Percentiles rank a stretch among this genome's conserved stretches.
Evolutionary conservation across 805 yeast genomes (phyloP).

Genomic region (Saccharomycopsis javanensis): DNA sequence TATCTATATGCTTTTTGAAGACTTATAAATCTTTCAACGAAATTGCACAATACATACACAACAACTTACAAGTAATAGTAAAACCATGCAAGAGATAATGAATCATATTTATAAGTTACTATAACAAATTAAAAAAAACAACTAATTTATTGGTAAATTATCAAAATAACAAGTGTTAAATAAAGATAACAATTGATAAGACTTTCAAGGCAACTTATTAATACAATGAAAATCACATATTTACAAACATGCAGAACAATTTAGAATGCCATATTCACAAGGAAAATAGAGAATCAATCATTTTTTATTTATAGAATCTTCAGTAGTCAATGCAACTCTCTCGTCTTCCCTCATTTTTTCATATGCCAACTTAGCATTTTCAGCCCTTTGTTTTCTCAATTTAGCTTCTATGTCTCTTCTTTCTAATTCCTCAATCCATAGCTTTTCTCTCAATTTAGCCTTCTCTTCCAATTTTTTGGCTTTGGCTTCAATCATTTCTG

Average conservation of each 20-base stretch:
- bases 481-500: slow-evolving; percentile 36
- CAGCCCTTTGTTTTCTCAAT: slow-evolving; percentile 59
- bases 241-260: not conserved
- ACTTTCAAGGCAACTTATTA: no score
- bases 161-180: not conserved
- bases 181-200: not conserved
- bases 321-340: slow-evolving; percentile 13
- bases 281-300: not conserved
- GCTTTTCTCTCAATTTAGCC: slow-evolving; percentile 73
- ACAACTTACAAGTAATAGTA: no score
- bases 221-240: not conserved
- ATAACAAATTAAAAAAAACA: no score
- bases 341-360: slow-evolving; percentile 31
- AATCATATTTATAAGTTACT: no score
- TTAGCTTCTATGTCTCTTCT: slow-evolving; percentile 71
- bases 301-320: not conserved
- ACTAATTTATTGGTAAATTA: no score
- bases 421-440: slow-evolving; percentile 81
- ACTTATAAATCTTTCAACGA: no score
- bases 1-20: no score
- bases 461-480: slow-evolving; percentile 64
- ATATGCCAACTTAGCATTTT: slow-evolving; percentile 39
- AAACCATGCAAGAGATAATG: no score
- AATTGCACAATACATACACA: no score
- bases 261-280: no score